These are phyloP conservation scores for Hymenoscyphus occultus DNA, from an alignment of 2,329 filamentous ascomycete species.

Conservation along the genomic window DNA sequence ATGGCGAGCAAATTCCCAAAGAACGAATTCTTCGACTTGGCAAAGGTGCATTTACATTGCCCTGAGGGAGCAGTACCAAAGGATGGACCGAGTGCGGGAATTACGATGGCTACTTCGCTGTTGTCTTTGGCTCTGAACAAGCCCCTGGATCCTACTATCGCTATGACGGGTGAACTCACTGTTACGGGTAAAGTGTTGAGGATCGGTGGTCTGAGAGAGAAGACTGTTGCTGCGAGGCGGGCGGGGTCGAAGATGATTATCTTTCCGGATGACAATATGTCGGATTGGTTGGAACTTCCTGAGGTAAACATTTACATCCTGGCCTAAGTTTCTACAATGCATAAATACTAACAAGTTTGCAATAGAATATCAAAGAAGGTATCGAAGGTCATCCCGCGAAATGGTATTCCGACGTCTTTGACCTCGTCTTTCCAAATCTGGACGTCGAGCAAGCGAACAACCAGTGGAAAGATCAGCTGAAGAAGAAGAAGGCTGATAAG, in stretches of 20 bases:
- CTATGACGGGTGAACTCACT: slow-evolving; percentile 97
- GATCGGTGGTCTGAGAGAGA: slow-evolving; percentile 91
- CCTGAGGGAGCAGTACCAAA: slow-evolving; percentile 95
- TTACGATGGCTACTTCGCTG: slow-evolving; percentile 96
- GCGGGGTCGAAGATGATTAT: slow-evolving; percentile 92
- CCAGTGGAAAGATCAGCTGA: slow-evolving; percentile 44
- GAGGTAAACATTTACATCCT: slow-evolving; percentile 62
- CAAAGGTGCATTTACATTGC: slow-evolving; percentile 91
- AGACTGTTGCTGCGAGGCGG: slow-evolving; percentile 90
- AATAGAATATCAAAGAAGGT: slow-evolving; percentile 94
- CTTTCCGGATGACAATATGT: slow-evolving; percentile 92
- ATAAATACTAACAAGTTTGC: slow-evolving; percentile 4
- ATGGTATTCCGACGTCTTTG: slow-evolving; percentile 94
- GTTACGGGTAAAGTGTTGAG: slow-evolving; percentile 94
- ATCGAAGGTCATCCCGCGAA: slow-evolving; percentile 86
- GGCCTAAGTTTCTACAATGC: slow-evolving; percentile 23
- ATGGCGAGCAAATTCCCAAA: slow-evolving; percentile 82
- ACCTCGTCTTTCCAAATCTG: slow-evolving; percentile 81
- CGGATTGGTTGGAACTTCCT: slow-evolving; percentile 95
- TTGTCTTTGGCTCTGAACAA: slow-evolving; percentile 79
- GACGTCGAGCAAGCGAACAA: slow-evolving; percentile 71
- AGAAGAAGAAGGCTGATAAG: slow-evolving; percentile 36
- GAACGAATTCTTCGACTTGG: slow-evolving; percentile 95
- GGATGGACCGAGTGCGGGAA: slow-evolving; percentile 88
- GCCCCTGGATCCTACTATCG: slow-evolving; percentile 78